phyloP scores from a whole-genome alignment of 805 yeast genomes.

The Maudiozyma bulderi region DNA sequence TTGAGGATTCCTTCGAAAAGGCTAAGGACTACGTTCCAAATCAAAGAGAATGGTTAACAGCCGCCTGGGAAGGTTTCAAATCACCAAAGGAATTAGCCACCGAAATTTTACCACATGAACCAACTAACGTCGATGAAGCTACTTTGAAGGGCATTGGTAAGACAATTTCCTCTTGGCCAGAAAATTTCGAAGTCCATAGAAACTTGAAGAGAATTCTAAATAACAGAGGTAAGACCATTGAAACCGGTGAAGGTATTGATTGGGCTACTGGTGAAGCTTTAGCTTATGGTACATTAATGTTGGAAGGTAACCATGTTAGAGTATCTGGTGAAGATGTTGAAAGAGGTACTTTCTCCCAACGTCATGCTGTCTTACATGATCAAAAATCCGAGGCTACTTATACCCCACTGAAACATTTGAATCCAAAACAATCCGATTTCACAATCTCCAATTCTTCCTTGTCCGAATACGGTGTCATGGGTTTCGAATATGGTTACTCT shows the following conservation, averaged over 20 bases:
- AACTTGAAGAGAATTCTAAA: constrained; percentile 90
- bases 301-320: constrained; percentile 95
- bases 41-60: constrained; percentile 94
- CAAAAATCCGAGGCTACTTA: constrained; percentile 76
- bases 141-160: constrained; percentile 70
- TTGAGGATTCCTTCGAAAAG: constrained; percentile 83
- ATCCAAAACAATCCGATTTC: constrained; percentile 76
- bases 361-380: constrained; percentile 97
- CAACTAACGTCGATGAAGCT: constrained; percentile 76
- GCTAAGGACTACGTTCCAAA: constrained; percentile 86
- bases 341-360: constrained; percentile 99
- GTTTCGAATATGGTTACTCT: constrained; percentile 98
- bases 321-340: constrained; percentile 99
- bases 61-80: constrained; percentile 98
- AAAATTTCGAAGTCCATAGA: constrained; percentile 80
- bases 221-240: constrained; percentile 77
- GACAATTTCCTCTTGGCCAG: constrained; percentile 75
- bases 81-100: constrained; percentile 94
- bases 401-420: constrained; percentile 76
- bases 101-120: constrained; percentile 90
- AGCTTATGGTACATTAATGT: constrained; percentile 84
- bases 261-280: constrained; percentile 99
- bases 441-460: constrained; percentile 88
- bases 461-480: constrained; percentile 98
- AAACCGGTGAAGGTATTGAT: constrained; percentile 88